Evolutionary conservation across 768 basidiomycete species (phyloP).

Genomic region (Rhodocollybia butyracea): DNA sequence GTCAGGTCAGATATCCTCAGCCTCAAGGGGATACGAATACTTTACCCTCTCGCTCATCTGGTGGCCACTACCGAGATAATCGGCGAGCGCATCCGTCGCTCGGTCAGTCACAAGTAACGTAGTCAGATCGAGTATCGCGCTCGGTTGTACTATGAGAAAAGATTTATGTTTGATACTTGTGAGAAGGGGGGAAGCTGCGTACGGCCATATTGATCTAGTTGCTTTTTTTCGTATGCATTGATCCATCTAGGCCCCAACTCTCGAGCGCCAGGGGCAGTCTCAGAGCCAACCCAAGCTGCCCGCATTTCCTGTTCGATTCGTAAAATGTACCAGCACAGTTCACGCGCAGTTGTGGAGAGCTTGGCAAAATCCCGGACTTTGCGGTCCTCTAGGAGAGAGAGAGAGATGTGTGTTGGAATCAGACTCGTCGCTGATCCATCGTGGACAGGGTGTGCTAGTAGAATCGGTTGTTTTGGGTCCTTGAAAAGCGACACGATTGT

Average conservation of each 20-base stretch:
- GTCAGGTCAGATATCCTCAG: constrained; percentile 15
- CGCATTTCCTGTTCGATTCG: constrained; percentile 73
- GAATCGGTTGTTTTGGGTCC: constrained; percentile 39
- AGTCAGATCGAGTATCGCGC: constrained; percentile 70
- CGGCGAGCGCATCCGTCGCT: constrained; percentile 64
- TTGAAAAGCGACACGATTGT: constrained; percentile 42
- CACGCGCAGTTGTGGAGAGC: constrained; percentile 64
- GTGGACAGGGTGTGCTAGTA: constrained; percentile 44
- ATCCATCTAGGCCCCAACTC: constrained; percentile 76
- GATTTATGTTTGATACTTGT: constrained; percentile 7
- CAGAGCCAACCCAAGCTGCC: constrained; percentile 68
- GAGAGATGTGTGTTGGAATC: constrained; percentile 42
- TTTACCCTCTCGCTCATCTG: constrained; percentile 79
- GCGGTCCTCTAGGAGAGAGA: constrained; percentile 56
- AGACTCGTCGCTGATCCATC: constrained; percentile 24
- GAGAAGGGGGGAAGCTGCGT: constrained; percentile 10
- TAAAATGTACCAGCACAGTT: constrained; percentile 69
- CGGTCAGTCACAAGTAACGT: constrained; percentile 67
- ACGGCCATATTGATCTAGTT: constrained; percentile 68
- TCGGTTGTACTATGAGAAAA: constrained; percentile 48
- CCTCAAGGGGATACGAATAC: constrained; percentile 16
- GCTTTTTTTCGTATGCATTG: constrained; percentile 56
- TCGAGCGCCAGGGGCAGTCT: constrained; percentile 61
- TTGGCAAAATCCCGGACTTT: constrained; percentile 67
- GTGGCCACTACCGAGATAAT: constrained; percentile 76